Evolutionary conservation across 169 alveolate genomes (phyloP), one percentile per base, ranked within the genome.

Genomic region (Cryptosporidium meleagridis): DNA sequence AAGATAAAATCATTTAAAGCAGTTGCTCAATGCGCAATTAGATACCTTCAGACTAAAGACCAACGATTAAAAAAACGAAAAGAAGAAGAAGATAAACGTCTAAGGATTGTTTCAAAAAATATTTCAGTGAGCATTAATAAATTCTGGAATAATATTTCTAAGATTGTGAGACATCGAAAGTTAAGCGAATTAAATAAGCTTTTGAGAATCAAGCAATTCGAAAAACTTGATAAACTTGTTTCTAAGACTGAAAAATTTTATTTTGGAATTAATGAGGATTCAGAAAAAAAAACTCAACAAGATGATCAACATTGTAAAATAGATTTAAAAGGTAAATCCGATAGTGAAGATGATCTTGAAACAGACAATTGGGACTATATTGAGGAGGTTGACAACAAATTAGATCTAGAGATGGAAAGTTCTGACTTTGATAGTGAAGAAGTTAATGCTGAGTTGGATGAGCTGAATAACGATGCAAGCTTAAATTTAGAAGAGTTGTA

Each of bases 401-500:
- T 67, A 14, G 93, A 91, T 68, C 55, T 70, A 9, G 91, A 84
- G 45, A 85, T 69, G 85, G 73, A 51, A 9, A 35, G 52, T n/a
- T 62, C 87, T 7, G 85, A 85, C 23, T 86, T 70, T 29, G 70
- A 73, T 7, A 51, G 58, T 10, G 73, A 70, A 7, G 92, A 92
- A 55, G 39, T 75, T 33, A 69, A 80, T 31, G 93, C 91, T 70
- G 91, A 70, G 39, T 84, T 89, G 23, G 86, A 75, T 33, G 85
- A 86, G 69, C 69, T 86, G 26, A 85, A 69, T 51, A 75, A 67
- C 18, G 93, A 91, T 62, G 91, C 92, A 59, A 70, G 67, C 26
- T 48, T 72, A 31, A 72, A 70, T 33, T 85, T 85, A 45, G 93
- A 70, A 12, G 92, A 85, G n/a, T 31, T 44, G 16, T 62, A 68